Percentiles rank a stretch among this genome's conserved stretches.
phyloP scores from a whole-genome alignment of 257 asterid genomes.

The Penstemon barbatus region DNA sequence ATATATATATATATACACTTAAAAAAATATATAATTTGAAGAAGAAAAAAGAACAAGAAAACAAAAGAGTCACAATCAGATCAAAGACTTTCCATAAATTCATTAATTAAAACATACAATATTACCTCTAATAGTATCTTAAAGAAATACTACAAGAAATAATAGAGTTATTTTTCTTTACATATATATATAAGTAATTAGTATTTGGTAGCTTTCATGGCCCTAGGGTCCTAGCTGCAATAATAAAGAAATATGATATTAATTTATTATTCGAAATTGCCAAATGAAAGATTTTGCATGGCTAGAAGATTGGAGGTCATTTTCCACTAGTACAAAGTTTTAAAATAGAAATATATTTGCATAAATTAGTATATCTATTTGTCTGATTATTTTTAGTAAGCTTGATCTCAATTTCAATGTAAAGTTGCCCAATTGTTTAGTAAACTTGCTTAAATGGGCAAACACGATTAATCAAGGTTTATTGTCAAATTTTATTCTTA shows the following conservation, averaged over 20 bases:
- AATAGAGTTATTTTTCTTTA: not conserved
- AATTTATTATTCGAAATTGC: not conserved
- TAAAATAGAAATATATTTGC: not conserved
- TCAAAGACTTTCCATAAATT: conserved; percentile 26
- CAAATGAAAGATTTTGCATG: conserved; percentile 35
- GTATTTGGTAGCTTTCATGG: conserved; percentile 18
- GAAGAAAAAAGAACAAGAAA: too few relatives aligned
- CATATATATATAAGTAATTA: not conserved
- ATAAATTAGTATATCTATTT: conserved; percentile 6
- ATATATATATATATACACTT: too few relatives aligned
- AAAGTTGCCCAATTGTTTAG: conserved; percentile 18
- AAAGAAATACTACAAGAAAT: not conserved
- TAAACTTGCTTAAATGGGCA: conserved; percentile 31
- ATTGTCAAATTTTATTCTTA: not conserved
- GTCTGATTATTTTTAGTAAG: conserved; percentile 27
- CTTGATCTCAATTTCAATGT: conserved; percentile 21
- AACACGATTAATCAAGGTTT: conserved; percentile 4
- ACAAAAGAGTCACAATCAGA: conserved; percentile 21
- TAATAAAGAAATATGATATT: conserved; percentile 4
- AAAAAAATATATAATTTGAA: too few relatives aligned
- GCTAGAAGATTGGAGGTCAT: conserved; percentile 27
- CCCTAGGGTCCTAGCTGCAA: not conserved
- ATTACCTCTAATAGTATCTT: not conserved
- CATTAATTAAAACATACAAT: too few relatives aligned
- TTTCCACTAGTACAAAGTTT: conserved; percentile 23